A percentile compares a stretch with the other conserved stretches of the same genome.
Evolutionary conservation across 1,284 basidiomycete genomes (phyloP).

Genomic region (Ganoderma boninense): DNA sequence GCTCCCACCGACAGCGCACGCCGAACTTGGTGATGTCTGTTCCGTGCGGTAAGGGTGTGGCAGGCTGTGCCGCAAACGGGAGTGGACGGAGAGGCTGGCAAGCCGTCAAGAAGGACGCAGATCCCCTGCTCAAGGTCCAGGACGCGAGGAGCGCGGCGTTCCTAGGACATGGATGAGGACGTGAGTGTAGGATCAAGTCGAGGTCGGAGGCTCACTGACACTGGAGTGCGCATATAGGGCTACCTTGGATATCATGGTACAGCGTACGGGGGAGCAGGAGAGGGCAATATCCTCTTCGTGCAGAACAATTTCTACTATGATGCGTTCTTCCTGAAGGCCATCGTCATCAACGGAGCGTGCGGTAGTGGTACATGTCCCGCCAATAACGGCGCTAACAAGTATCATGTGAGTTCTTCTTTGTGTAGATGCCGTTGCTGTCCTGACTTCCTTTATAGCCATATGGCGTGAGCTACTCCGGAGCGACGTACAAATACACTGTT

Average conservation of each 20-base stretch:
- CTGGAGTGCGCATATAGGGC: too few species aligned
- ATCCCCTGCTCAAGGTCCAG: slow-evolving; percentile 69
- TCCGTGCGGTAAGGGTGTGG: slow-evolving; percentile 66
- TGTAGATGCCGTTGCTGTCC: slow-evolving; percentile 4
- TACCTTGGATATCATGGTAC: slow-evolving; percentile 92
- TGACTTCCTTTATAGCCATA: slow-evolving; percentile 68
- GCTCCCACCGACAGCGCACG: slow-evolving; percentile 50
- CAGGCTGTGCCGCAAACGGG: slow-evolving; percentile 60
- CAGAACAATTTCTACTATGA: slow-evolving; percentile 99
- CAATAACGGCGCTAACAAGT: slow-evolving; percentile 65
- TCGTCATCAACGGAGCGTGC: slow-evolving; percentile 95
- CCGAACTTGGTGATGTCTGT: slow-evolving; percentile 80
- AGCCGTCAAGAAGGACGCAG: slow-evolving; percentile 66
- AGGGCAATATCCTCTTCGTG: slow-evolving; percentile 80
- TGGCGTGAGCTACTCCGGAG: slow-evolving; percentile 93
- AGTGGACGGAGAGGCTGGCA: slow-evolving; percentile 68
- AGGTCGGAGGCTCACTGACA: too few species aligned
- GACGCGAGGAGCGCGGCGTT: slow-evolving; percentile 88
- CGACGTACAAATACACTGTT: slow-evolving; percentile 97
- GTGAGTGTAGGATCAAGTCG: slow-evolving; percentile 55
- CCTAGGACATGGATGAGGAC: slow-evolving; percentile 96
- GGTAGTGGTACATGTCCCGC: slow-evolving; percentile 79
- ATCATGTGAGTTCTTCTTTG: slow-evolving; percentile 65
- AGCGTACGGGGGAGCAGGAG: slow-evolving; percentile 76
- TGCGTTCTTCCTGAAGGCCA: slow-evolving; percentile 98